Base-by-base conservation (phyloP, 805 yeast species). In the Candida ulmi region DNA sequence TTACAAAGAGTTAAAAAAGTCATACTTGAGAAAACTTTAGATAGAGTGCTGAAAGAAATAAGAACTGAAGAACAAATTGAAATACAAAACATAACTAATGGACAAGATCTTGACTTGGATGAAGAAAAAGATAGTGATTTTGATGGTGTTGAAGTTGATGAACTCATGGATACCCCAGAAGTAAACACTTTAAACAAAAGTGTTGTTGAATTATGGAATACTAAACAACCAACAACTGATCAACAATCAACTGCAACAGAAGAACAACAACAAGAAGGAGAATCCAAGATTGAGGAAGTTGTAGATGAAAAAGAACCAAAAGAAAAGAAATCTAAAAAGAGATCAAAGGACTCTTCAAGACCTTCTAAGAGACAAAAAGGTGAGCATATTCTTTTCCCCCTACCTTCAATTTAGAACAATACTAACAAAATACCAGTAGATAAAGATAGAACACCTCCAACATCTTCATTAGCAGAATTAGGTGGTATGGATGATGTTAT, bases 401-500 rank as follows among this genome's bases (percentile, higher is more conserved):
- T 9, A 25, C 3, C 11, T 13, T 12, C 8, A n/a, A 31, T 21
- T 16, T 63, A 39, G 53, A 54, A 38, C 16, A 16, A 27, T 64
- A 65, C 50, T 59, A 57, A 49, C 56, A 32, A 32, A 23, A 17
- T 18, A 15, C n/a, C 35, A 54, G 55, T 52, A 39, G 71, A 68
- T 42, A 72, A 72, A 44, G 83, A 80, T 52, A 74, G 85, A 63
- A 64, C 81, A 12, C 85, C 88, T 28, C 95, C 96, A 17, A 63
- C 73, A 2, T 61, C 80, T 1, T 76, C 81, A 4, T 65, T 93
- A 23, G 69, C 83, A 4, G 79, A 88, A 25, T 65, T 93, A 12
- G 99, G 99, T 21, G 99, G 99, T 2, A 76, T 93, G 63, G 95
- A 83, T 47, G 78, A 74, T 40, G 80, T 90, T n/a, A 78, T 90